Percentiles rank a stretch among this genome's conserved stretches.
phyloP scores from a whole-genome alignment of 2,329 filamentous ascomycete species.

The Fonsecaea multimorphosa region DNA sequence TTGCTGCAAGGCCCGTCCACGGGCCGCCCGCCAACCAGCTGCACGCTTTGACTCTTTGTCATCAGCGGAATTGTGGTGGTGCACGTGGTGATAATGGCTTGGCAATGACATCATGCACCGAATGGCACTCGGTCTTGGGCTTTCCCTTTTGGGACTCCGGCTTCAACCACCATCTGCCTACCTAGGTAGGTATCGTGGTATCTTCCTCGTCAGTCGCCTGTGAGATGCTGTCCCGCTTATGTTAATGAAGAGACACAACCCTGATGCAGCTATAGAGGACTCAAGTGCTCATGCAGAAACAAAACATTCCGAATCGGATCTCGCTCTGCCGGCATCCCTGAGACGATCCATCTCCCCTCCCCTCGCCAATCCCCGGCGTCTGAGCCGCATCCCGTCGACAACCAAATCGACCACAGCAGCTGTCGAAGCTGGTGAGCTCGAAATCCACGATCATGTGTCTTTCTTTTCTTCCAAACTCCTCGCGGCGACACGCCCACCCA shows the following conservation, averaged over 20 bases:
- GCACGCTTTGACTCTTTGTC: neutral
- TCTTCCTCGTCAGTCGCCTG: neutral
- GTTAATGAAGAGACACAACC: constrained; percentile 26
- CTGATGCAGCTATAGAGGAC: constrained; percentile 17
- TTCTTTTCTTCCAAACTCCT: constrained; percentile 55
- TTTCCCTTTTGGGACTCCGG: constrained; percentile 11
- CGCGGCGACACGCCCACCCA: constrained; percentile 39
- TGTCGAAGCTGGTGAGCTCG: constrained; percentile 59
- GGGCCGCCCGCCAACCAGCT: constrained; percentile 3
- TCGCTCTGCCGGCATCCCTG: constrained; percentile 29
- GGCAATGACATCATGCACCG: constrained; percentile 10
- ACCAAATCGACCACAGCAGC: constrained; percentile 45
- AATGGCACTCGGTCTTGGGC: constrained; percentile 1
- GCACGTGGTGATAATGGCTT: too few relatives aligned
- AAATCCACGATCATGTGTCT: constrained; percentile 56
- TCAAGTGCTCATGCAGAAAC: constrained; percentile 22
- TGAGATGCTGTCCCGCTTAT: neutral
- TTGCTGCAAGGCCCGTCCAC: neutral
- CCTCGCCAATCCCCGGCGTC: constrained; percentile 18
- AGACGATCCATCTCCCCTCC: constrained; percentile 33
- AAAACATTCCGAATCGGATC: constrained; percentile 10
- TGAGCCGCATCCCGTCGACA: neutral
- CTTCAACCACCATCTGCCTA: neutral
- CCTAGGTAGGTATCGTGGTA: too few relatives aligned
- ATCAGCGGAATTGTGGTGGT: neutral